phyloP scores from a whole-genome alignment of 306 rosid species.

The Luffa aegyptiaca region DNA sequence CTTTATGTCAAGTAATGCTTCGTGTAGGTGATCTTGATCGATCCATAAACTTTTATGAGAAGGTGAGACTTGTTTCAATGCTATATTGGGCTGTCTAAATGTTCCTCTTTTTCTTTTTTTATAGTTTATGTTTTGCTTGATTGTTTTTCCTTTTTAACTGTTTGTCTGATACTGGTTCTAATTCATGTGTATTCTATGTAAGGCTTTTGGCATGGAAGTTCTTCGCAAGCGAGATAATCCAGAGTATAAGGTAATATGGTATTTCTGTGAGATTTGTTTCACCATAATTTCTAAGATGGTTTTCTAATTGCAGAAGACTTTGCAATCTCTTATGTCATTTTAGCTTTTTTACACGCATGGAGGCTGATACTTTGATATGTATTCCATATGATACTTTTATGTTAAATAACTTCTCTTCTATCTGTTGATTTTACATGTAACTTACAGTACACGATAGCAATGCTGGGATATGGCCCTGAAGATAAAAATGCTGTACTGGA shows the following conservation, averaged over 20 bases:
- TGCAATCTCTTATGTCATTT: background rate
- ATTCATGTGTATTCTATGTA: background rate
- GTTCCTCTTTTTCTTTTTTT: background rate
- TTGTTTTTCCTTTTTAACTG: background rate
- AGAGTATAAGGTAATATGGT: constrained; percentile 61
- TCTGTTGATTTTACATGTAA: background rate
- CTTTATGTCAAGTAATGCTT: constrained; percentile 93
- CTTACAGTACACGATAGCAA: constrained; percentile 54
- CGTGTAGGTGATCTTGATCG: constrained; percentile 91
- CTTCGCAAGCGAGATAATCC: constrained; percentile 73
- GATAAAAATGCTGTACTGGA: constrained; percentile 67
- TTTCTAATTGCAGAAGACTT: background rate
- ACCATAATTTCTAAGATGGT: background rate
- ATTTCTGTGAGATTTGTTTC: constrained; percentile 1
- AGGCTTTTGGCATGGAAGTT: constrained; percentile 92
- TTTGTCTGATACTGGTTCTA: background rate
- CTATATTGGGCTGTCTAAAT: background rate
- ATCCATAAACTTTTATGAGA: constrained; percentile 79
- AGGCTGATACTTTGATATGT: constrained; percentile 8
- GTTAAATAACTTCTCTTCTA: background rate
- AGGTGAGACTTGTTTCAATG: constrained; percentile 37
- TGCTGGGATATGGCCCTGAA: constrained; percentile 86
- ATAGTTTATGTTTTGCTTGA: background rate
- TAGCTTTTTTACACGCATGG: background rate
- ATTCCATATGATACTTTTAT: background rate